Evolutionary conservation across 306 rosid genomes (phyloP).

Genomic region (Trifolium fragiferum): DNA sequence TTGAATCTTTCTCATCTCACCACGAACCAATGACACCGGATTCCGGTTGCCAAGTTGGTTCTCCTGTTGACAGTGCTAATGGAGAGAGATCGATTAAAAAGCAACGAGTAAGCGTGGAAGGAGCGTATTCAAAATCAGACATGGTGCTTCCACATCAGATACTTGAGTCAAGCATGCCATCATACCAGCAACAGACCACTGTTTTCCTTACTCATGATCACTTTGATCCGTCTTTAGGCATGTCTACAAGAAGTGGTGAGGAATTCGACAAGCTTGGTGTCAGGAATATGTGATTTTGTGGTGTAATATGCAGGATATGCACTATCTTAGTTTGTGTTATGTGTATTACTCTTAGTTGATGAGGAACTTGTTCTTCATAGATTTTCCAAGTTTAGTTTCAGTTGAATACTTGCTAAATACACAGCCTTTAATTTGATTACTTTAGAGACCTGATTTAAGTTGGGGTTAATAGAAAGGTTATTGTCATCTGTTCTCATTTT

Average conservation of each 20-base stretch:
- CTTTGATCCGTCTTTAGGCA: constrained; percentile 63
- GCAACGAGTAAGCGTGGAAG: constrained; percentile 58
- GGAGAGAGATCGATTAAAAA: constrained; percentile 66
- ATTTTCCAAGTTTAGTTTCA: constrained; percentile 50
- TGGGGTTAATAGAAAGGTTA: constrained; percentile 43
- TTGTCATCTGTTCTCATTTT: constrained; percentile 22
- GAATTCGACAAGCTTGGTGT: constrained; percentile 57
- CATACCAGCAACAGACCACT: constrained; percentile 59
- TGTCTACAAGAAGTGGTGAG: constrained; percentile 51
- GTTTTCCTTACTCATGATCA: constrained; percentile 58
- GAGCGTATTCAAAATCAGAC: constrained; percentile 60
- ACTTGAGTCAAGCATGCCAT: constrained; percentile 85
- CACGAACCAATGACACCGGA: constrained; percentile 90
- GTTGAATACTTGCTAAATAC: constrained; percentile 41
- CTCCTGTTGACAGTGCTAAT: constrained; percentile 72
- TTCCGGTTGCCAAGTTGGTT: constrained; percentile 72
- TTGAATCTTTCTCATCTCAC: constrained; percentile 81
- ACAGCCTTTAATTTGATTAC: constrained; percentile 31
- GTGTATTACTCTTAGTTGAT: constrained; percentile 49
- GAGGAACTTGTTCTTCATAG: constrained; percentile 46
- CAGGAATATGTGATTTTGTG: constrained; percentile 50
- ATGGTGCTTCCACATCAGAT: constrained; percentile 79
- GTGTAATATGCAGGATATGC: constrained; percentile 44
- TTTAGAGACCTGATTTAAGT: constrained; percentile 44
- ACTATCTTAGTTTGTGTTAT: constrained; percentile 50